These are phyloP conservation scores for Forsythia suspensa DNA, from an alignment of 257 asterid species.

Conservation along the genomic window DNA sequence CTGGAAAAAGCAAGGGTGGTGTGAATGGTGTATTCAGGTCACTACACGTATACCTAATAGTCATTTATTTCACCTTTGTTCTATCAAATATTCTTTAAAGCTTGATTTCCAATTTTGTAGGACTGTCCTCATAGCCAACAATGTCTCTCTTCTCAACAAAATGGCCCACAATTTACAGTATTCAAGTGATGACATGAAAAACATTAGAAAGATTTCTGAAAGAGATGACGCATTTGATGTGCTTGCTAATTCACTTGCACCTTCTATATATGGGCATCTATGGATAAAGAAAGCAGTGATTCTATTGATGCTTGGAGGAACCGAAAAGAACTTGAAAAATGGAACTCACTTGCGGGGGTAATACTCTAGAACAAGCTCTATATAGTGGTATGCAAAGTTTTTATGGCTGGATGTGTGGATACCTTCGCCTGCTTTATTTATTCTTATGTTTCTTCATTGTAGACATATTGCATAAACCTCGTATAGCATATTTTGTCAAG, in stretches of 20 bases:
- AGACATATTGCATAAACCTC: background rate
- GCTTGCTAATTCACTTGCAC: constrained; percentile 92
- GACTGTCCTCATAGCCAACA: constrained; percentile 92
- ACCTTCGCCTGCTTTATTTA: background rate
- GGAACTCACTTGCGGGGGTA: constrained; percentile 97
- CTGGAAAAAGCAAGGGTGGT: constrained; percentile 87
- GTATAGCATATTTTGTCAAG: background rate
- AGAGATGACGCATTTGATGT: constrained; percentile 76
- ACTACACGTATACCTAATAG: constrained; percentile 5
- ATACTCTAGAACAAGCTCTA: constrained; percentile 7
- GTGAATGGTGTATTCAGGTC: constrained; percentile 98
- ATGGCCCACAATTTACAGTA: constrained; percentile 72
- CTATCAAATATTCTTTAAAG: background rate
- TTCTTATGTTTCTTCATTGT: constrained; percentile 1
- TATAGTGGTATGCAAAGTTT: background rate
- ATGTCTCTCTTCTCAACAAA: constrained; percentile 83
- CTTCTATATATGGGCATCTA: constrained; percentile 87
- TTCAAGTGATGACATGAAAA: constrained; percentile 69
- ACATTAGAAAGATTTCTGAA: constrained; percentile 70
- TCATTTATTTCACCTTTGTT: constrained; percentile 15
- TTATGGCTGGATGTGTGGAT: constrained; percentile 3
- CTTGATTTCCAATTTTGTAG: constrained; percentile 42
- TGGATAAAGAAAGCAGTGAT: constrained; percentile 96
- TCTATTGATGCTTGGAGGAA: constrained; percentile 97
- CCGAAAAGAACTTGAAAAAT: constrained; percentile 87